Conservation (phyloP, 2,329 filamentous ascomycete species). For the Aspergillus hortae region DNA sequence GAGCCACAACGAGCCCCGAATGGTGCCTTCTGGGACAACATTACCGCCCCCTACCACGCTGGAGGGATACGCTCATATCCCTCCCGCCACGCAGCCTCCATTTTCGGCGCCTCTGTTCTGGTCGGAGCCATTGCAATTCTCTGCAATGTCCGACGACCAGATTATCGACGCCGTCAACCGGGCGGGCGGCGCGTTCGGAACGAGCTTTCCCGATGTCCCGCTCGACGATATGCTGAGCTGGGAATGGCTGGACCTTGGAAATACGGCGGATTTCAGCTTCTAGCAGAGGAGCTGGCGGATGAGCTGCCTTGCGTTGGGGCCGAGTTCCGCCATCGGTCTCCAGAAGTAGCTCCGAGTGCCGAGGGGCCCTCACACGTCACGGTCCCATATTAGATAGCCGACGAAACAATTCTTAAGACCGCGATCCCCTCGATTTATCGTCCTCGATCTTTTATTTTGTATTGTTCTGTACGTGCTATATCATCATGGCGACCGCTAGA, state of each 20-base stretch:
- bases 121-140: slow-evolving; percentile 58
- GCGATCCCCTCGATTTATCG: background rate
- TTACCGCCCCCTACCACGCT: slow-evolving; percentile 12
- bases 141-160: slow-evolving; percentile 67
- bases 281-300: slow-evolving; percentile 8
- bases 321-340: slow-evolving; percentile 16
- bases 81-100: slow-evolving; percentile 21
- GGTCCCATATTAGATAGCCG: background rate
- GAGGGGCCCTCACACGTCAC: slow-evolving; percentile 12
- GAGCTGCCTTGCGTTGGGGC: background rate
- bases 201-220: slow-evolving; percentile 53
- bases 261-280: slow-evolving; percentile 24
- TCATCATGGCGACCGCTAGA: slow-evolving; percentile 24
- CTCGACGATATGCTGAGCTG: slow-evolving; percentile 59
- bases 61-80: slow-evolving; percentile 16
- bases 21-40: slow-evolving; percentile 10
- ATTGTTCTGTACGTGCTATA: background rate
- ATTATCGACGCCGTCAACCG: slow-evolving; percentile 64
- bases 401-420: background rate
- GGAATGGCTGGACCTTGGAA: slow-evolving; percentile 52
- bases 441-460: background rate
- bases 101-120: slow-evolving; percentile 36
- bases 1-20: slow-evolving; percentile 9
- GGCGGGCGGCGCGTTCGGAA: slow-evolving; percentile 58
- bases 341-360: slow-evolving; percentile 28